A percentile compares a stretch with the other conserved stretches of the same genome.
Evolutionary conservation across 2,329 filamentous ascomycete genomes (phyloP).

Genomic region (Plenodomus biglobosus): DNA sequence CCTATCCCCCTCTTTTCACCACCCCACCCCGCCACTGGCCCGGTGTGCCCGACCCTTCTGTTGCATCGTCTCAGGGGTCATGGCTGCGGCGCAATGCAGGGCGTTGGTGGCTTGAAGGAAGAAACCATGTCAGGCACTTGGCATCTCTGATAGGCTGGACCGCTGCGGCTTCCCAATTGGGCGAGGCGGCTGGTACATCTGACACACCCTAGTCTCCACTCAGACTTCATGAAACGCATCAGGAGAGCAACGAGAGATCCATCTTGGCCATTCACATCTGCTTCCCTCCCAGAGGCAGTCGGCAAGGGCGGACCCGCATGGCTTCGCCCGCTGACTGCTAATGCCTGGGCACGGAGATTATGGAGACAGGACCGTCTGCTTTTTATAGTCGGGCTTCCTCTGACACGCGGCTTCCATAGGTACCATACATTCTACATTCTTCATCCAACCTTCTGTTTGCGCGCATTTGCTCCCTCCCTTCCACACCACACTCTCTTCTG

Average conservation of each 20-base stretch:
- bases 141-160: slow-evolving; percentile 23
- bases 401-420: slow-evolving; percentile 10
- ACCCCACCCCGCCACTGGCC: slow-evolving; percentile 22
- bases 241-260: slow-evolving; percentile 21
- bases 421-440: too few relatives aligned
- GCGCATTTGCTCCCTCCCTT: slow-evolving; percentile 18
- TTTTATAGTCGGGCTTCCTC: slow-evolving; percentile 31
- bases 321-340: slow-evolving; percentile 20
- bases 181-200: slow-evolving; percentile 28
- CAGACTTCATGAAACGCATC: slow-evolving; percentile 38
- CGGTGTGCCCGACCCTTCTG: slow-evolving; percentile 1
- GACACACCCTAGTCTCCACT: slow-evolving; percentile 40
- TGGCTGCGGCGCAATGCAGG: slow-evolving; percentile 22
- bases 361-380: slow-evolving; percentile 20
- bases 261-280: slow-evolving; percentile 31
- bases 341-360: slow-evolving; percentile 30
- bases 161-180: slow-evolving; percentile 10
- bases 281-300: slow-evolving; percentile 27
- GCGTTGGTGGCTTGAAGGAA: slow-evolving; percentile 32
- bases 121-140: slow-evolving; percentile 27
- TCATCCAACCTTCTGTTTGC: slow-evolving; percentile 32
- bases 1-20: slow-evolving; percentile 9
- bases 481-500: slow-evolving; percentile 30
- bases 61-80: slow-evolving; percentile 17
- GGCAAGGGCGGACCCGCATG: slow-evolving; percentile 20